Evolutionary conservation across 2,329 filamentous ascomycete genomes (phyloP).

Genomic region (Diaporthe helianthi): DNA sequence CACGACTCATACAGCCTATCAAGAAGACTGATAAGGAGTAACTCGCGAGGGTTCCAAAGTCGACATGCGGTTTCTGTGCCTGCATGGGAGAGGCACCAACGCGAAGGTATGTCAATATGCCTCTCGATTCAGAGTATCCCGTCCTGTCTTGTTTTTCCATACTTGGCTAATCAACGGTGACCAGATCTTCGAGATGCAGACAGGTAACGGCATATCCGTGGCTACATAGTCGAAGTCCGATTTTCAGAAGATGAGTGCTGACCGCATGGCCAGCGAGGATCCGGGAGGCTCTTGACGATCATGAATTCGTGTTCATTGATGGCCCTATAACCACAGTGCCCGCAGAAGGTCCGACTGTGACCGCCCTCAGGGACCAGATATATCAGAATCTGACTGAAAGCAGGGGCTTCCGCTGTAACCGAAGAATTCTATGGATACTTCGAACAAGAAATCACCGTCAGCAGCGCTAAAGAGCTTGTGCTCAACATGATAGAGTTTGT

Average conservation of each 20-base stretch:
- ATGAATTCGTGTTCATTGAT: constrained; percentile 18
- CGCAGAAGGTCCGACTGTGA: constrained; percentile 10
- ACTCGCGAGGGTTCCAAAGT: background rate
- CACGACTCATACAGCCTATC: background rate
- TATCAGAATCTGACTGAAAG: background rate
- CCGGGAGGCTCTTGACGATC: constrained; percentile 16
- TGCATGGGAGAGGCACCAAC: constrained; percentile 12
- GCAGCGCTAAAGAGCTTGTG: background rate
- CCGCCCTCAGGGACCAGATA: background rate
- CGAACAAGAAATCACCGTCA: background rate
- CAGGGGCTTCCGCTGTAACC: background rate
- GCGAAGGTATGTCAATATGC: background rate
- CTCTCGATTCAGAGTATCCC: background rate
- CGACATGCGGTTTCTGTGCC: constrained; percentile 8
- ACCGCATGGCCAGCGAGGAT: constrained; percentile 13
- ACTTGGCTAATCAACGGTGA: background rate
- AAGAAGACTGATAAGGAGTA: too few relatives aligned
- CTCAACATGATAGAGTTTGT: background rate
- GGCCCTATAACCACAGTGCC: constrained; percentile 7
- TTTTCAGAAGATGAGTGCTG: background rate
- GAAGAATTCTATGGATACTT: background rate
- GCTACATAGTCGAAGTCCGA: constrained; percentile 1
- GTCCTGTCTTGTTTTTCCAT: background rate
- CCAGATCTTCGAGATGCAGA: constrained; percentile 18
- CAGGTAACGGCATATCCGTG: background rate